Evolutionary conservation across 257 asterid genomes (phyloP).

Genomic region (Hygrophila difformis): DNA sequence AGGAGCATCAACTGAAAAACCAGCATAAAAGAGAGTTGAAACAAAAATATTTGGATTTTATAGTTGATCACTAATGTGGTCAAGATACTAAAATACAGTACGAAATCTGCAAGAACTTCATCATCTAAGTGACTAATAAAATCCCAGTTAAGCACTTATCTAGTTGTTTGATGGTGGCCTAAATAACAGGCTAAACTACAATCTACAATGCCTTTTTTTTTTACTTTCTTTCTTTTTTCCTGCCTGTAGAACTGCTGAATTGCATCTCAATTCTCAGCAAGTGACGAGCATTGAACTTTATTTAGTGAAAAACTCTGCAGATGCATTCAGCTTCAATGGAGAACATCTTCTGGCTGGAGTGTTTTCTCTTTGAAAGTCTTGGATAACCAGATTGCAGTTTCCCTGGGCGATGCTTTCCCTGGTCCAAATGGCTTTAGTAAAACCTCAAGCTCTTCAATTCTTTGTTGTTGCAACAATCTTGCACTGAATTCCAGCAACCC

Average conservation of each 20-base stretch:
- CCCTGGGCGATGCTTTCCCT: conserved; percentile 84
- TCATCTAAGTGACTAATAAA: conserved; percentile 22
- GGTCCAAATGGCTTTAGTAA: conserved; percentile 78
- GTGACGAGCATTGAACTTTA: conserved; percentile 19
- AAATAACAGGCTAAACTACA: conserved; percentile 21
- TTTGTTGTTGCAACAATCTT: conserved; percentile 61
- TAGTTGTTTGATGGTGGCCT: conserved; percentile 18
- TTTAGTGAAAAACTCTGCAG: conserved; percentile 14
- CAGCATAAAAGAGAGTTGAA: background rate
- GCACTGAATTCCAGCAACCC: conserved; percentile 91
- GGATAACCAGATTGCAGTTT: conserved; percentile 89
- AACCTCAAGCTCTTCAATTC: conserved; percentile 81
- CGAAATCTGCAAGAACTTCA: conserved; percentile 22
- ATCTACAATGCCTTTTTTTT: conserved; percentile 22
- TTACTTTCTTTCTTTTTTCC: too few species aligned
- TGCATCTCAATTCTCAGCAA: conserved; percentile 21
- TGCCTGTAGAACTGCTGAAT: conserved; percentile 14
- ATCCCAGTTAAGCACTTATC: conserved; percentile 16
- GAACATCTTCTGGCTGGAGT: conserved; percentile 35
- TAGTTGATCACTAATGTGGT: conserved; percentile 14
- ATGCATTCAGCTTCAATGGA: conserved; percentile 16
- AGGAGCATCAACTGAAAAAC: conserved; percentile 15
- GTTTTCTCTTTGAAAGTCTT: conserved; percentile 80
- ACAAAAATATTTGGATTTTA: conserved; percentile 2
- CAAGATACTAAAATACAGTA: conserved; percentile 17